Base-by-base conservation (phyloP, 768 basidiomycete genomes). In the Naganishia kalamii region DNA sequence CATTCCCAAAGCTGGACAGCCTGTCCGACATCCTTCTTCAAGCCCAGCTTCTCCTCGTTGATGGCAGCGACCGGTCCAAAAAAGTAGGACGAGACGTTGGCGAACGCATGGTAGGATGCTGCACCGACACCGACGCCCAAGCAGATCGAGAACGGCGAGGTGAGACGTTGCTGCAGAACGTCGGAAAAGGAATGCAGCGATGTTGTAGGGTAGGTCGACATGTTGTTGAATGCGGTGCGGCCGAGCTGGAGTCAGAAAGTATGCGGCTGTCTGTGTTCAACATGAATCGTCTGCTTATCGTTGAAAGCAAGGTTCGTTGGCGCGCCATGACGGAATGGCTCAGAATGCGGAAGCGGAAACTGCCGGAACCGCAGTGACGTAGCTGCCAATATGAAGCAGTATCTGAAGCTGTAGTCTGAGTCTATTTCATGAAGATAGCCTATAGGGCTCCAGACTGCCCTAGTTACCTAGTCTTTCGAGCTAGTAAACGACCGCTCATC, bases 1-100 rank as follows among this genome's bases (percentile, higher is more conserved):
- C 66, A 67, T 19, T 35, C 66, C 66, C 66, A 67, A 12, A 67
- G 11, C 48, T 67, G 60, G 8, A 67, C 66, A 15, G 66, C 60
- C 43, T 52, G 49, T 15, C 63, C 63, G 2, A 52, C 50, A 37
- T 65, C 50, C 54, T 68, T 64, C 47, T 47, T 62, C 52, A 62
- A 35, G 23, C 50, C 57, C 8, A 57, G 23, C 35, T 59, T 50
- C 11, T 46, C 52, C 15, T 44, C 47, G 37, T 44, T 47, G 25
- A 63, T 47, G 6, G 63, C 29, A 0, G 41, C 43, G 12, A 46
- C 54, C 23, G 60, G 54, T 19, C 66, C 62, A 17, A 13, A 59
- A 21, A 60, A 51, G 23, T 63, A 51, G 46, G 44, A 60, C 37
- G 51, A 51, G 23, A 64, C 47, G 33, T 63, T 59, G 25, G 37